These are phyloP conservation scores for Solanum clarkiae DNA, from an alignment of 257 asterid species.

Conservation along the genomic window DNA sequence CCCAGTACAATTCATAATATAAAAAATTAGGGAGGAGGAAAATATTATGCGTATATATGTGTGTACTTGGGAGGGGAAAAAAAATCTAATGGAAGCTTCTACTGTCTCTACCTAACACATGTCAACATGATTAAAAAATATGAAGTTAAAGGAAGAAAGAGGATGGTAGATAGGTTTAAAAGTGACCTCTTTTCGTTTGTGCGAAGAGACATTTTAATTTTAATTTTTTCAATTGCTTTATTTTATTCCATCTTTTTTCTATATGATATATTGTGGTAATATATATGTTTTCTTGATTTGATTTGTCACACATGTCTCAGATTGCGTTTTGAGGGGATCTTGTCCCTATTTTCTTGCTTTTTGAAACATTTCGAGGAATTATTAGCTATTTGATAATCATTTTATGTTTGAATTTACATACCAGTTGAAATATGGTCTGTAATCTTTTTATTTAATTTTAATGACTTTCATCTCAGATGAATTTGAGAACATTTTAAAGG, in stretches of 20 bases:
- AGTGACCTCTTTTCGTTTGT: slow-evolving; percentile 21
- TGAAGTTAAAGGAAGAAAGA: neutral
- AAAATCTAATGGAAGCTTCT: slow-evolving; percentile 51
- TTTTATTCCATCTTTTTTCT: neutral
- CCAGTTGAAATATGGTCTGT: neutral
- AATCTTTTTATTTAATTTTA: neutral
- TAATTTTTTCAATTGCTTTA: neutral
- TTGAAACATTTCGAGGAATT: neutral
- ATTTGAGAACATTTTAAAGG: neutral
- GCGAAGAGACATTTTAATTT: slow-evolving; percentile 22
- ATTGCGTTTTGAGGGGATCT: neutral
- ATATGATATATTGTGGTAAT: neutral
- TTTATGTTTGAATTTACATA: neutral
- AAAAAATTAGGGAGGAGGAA: neutral
- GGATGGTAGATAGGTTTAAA: neutral
- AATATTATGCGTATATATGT: neutral
- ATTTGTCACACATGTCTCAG: neutral
- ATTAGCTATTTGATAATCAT: neutral
- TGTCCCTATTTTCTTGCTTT: neutral
- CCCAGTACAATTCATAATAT: neutral
- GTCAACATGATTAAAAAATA: slow-evolving; percentile 8
- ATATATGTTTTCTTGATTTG: neutral
- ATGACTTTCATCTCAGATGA: neutral
- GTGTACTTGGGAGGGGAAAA: neutral
- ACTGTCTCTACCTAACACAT: slow-evolving; percentile 62